Base-by-base conservation (phyloP, 2,329 filamentous ascomycete species). In the Hawksworthiomyces lignivorus region DNA sequence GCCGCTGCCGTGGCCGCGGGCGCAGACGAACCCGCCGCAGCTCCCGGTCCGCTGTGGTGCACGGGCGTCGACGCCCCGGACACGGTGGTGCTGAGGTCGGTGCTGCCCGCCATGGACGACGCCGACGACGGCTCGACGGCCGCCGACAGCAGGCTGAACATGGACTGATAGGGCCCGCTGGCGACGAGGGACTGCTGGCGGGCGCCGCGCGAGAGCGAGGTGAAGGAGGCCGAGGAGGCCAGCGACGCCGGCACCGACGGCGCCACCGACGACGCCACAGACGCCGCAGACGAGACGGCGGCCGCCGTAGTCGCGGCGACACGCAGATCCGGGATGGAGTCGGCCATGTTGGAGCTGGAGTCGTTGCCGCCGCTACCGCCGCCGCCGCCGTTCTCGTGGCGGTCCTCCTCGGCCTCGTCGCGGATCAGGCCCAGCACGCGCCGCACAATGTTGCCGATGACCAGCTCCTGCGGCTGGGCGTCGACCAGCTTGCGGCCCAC, bases 361-460 rank as follows among this genome's bases (percentile, higher is more conserved):
- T 26, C 24, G 24, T 26, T 26, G 52, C 86, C 82, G 58, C 75
- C 82, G 27, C 61, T 62, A 41, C 70, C 58, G 21, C 52, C 63
- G 44, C 81, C 80, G 35, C 73, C 75, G 36, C 28, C 28, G 20
- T 44, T 43, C 10, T 48, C 75, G 46, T 85, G 85, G 44, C 82
- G 70, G 52, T 87, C 83, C 54, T 94, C 87, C 53, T 86, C 82
- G 29, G 86, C 84, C 56, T 97, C 89, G 56, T 96, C 89, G 39
- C 92, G 80, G 50, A 98, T 92, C 49, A 98, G 73, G 32, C 88
- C 86, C 28, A 98, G 69, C 3, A 97, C 85, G 48, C 92, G 81
- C 47, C 89, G 80, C 35, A 96, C 87, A 52, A 98, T 89, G 57
- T 98, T 98, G 39, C 88, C 90, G 33, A 96, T 87, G 5, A 88